These are phyloP conservation scores for Glycine latifolia DNA, from an alignment of 306 rosid genomes.

Conservation along the genomic window DNA sequence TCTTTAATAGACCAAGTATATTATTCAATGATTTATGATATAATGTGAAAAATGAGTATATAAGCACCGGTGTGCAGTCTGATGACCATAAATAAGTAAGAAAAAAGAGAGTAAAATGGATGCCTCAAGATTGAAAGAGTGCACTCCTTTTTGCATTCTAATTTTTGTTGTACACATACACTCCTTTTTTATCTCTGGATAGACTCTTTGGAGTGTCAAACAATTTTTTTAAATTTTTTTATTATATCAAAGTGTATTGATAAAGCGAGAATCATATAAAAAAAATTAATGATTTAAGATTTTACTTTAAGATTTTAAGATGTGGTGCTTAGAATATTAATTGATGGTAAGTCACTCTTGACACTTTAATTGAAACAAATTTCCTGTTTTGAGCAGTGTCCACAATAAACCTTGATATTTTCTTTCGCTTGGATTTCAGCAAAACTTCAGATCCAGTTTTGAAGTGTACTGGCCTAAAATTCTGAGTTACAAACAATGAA, in stretches of 20 bases:
- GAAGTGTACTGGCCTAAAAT: neutral
- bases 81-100: neutral
- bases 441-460: conserved; percentile 1
- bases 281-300: neutral
- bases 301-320: neutral
- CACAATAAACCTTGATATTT: neutral
- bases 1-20: neutral
- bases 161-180: neutral
- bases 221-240: neutral
- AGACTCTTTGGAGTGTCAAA: neutral
- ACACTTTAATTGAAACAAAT: neutral
- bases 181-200: neutral
- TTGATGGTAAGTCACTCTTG: neutral
- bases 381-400: neutral
- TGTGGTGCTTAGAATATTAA: neutral
- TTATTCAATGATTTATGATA: neutral
- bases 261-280: neutral
- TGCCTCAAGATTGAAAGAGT: too few species aligned
- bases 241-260: neutral
- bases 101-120: too few species aligned
- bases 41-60: neutral
- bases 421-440: conserved; percentile 17
- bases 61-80: neutral
- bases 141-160: neutral
- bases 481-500: neutral